These are phyloP conservation scores for Paraconiothyrium sp. DNA, from an alignment of 2,329 filamentous ascomycete genomes.

Conservation along the genomic window DNA sequence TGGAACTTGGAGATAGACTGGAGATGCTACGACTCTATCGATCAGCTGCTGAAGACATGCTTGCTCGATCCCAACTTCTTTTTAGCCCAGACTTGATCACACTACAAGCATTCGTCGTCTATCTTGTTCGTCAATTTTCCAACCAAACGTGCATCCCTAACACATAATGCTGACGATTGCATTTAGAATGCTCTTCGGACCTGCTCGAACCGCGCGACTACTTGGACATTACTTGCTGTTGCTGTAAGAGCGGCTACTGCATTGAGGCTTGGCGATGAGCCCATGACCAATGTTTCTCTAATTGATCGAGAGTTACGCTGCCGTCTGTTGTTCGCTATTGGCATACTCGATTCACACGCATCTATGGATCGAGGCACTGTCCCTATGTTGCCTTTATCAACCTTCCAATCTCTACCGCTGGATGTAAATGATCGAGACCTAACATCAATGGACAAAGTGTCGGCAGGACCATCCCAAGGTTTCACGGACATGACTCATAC, in stretches of 20 bases:
- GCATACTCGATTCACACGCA: conserved; percentile 19
- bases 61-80: conserved; percentile 15
- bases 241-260: conserved; percentile 21
- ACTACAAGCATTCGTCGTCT: conserved; percentile 21
- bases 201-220: conserved; percentile 16
- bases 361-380: conserved; percentile 20
- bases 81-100: conserved; percentile 15
- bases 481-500: conserved; percentile 19
- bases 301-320: conserved; percentile 21
- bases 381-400: conserved; percentile 11
- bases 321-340: conserved; percentile 17
- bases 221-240: conserved; percentile 22
- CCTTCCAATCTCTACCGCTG: conserved; percentile 3
- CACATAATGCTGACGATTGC: neutral
- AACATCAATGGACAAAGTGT: conserved; percentile 4
- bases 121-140: conserved; percentile 16
- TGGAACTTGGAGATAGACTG: conserved; percentile 10
- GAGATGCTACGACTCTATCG: conserved; percentile 3
- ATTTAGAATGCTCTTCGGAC: conserved; percentile 17
- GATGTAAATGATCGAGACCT: neutral
- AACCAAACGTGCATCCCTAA: neutral
- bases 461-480: neutral
- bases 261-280: conserved; percentile 16
- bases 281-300: neutral
- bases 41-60: conserved; percentile 5